Evolutionary conservation across 2,329 filamentous ascomycete genomes (phyloP).

Genomic region (Verticillium albo-atrum): DNA sequence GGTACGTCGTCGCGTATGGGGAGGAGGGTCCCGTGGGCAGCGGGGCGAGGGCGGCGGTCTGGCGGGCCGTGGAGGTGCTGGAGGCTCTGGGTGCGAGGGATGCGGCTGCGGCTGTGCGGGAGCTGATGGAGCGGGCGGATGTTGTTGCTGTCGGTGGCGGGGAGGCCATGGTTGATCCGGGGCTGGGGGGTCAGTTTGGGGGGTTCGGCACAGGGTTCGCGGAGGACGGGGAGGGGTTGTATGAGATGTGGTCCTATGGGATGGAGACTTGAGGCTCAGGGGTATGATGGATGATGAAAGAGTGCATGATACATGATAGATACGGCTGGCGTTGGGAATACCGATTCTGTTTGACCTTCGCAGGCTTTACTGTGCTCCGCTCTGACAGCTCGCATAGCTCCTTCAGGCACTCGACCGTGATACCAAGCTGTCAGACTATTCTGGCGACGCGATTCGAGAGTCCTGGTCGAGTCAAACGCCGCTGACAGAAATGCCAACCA

Average conservation of each 20-base stretch:
- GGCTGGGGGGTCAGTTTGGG: neutral
- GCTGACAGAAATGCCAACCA: neutral
- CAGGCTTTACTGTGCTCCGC: no score
- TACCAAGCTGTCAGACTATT: no score
- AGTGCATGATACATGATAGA: neutral
- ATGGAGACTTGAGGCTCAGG: neutral
- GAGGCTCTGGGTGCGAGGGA: neutral
- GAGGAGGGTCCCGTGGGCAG: neutral
- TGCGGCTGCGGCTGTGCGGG: neutral
- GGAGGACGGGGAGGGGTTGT: neutral
- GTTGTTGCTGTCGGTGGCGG: neutral
- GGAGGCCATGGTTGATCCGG: neutral
- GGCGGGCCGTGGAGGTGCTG: neutral
- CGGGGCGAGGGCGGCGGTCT: neutral
- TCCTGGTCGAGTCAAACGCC: no score
- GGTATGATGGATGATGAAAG: neutral
- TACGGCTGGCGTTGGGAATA: neutral
- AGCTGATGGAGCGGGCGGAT: neutral
- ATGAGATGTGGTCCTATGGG: neutral
- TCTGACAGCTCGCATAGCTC: no score
- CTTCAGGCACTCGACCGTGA: no score
- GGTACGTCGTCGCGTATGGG: neutral
- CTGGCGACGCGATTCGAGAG: no score
- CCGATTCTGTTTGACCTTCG: neutral
- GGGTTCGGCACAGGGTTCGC: neutral